Percentiles rank a stretch among this genome's conserved stretches.
These are phyloP conservation scores for Senna siamea DNA, from an alignment of 306 rosid species.

Conservation along the genomic window DNA sequence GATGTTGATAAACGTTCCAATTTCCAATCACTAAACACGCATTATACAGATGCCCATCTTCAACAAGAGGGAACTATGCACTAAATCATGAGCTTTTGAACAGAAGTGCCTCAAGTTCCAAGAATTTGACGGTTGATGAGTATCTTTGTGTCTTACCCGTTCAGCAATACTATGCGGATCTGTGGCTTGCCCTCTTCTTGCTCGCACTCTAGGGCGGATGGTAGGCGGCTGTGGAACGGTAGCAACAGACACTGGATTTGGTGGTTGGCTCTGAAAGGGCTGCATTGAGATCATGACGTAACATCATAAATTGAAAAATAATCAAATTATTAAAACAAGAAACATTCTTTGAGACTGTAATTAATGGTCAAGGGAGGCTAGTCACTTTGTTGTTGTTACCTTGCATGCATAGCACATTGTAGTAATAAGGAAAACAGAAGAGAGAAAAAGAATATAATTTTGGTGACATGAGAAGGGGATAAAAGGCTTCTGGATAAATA, in stretches of 20 bases:
- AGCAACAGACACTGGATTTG: conserved; percentile 41
- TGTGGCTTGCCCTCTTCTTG: conserved; percentile 98
- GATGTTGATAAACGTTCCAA: not conserved
- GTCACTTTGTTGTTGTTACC: not conserved
- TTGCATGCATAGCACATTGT: not conserved
- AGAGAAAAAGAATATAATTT: not conserved
- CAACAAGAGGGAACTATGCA: no score
- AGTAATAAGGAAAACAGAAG: not conserved
- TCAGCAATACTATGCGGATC: conserved; percentile 99
- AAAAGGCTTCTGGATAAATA: not conserved
- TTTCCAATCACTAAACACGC: not conserved
- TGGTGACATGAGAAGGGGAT: not conserved
- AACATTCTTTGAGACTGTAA: not conserved
- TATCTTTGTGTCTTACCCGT: conserved; percentile 67
- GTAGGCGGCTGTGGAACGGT: conserved; percentile 61
- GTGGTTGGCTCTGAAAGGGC: conserved; percentile 66
- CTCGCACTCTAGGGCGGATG: conserved; percentile 89
- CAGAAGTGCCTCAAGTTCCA: no score
- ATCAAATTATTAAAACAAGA: conserved; percentile 10
- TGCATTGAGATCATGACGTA: conserved; percentile 37
- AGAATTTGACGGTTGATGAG: no score
- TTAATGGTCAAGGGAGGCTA: no score
- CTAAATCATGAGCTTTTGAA: no score
- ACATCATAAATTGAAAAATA: conserved; percentile 16
- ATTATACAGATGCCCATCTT: no score